Evolutionary conservation across 208 protist genomes (phyloP), one percentile per base, ranked within the genome.

Genomic region (Porcisia hertigi): DNA sequence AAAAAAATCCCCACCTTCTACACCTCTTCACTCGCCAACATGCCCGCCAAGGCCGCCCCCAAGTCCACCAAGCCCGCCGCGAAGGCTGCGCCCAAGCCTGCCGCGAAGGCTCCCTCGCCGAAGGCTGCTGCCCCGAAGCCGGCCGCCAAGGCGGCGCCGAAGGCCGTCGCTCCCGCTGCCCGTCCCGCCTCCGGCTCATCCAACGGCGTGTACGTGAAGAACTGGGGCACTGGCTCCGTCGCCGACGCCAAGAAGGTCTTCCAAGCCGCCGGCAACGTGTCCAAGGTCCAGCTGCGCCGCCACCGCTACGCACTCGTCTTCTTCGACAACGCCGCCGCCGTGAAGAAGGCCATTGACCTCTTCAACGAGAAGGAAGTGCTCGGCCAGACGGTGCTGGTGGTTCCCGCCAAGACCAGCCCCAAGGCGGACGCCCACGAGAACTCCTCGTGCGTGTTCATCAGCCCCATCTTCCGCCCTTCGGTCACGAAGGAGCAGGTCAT

Each of bases 131-230:
- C 81, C 71, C 41, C 79, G 34, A 79, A 77, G 69, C 75, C 72
- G 45, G 79, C 79, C 39, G 30, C 69, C 34, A 71, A 76, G 59
- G 71, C 76, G 18, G 73, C 80, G 41, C 79, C 89, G 20, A 85
- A 85, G 57, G 71, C 75, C 39, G 77, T 82, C 54, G 71, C 83
- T 52, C 81, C 83, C 34, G 83, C 85, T 11, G 62, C 83, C 23
- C 77, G 76, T 64, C 55, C 78, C 58, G 78, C 82, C 47, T 58
- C 83, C 69, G 86, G 83, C 83, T 82, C 55, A 70, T 76, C 80
- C 76, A 90, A 92, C 81, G 91, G 91, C 73, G 86, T 95, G 80
- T 95, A 95, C 77, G 88, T 95, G 82, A 95, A 95, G 91, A 92
- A 92, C 84, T 93, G 88, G 91, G 91, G 91, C 62, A 85, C 78